phyloP scores from a whole-genome alignment of 495 filamentous ascomycete species.

The Neurospora tetrasperma region DNA sequence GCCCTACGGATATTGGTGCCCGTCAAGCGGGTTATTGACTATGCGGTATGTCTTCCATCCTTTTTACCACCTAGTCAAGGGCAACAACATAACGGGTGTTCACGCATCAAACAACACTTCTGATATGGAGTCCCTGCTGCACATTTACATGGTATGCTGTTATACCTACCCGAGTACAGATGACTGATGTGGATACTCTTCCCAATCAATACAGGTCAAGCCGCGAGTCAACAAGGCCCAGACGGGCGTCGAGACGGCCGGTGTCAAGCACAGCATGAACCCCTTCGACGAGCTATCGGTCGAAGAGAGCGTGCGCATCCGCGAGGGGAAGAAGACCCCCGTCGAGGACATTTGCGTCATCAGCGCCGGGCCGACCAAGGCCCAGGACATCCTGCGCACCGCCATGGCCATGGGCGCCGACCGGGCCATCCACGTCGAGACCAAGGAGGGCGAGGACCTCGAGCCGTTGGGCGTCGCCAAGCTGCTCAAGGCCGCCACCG shows the following conservation, averaged over 20 bases:
- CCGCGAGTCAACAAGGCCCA: slow-evolving; percentile 93
- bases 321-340: slow-evolving; percentile 59
- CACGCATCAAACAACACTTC: background rate
- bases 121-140: slow-evolving; percentile 8
- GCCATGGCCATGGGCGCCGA: slow-evolving; percentile 99
- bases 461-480: slow-evolving; percentile 91
- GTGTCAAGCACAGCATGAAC: slow-evolving; percentile 96
- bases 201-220: slow-evolving; percentile 62
- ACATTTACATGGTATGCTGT: background rate
- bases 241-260: slow-evolving; percentile 82
- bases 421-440: slow-evolving; percentile 73
- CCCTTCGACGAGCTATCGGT: slow-evolving; percentile 97
- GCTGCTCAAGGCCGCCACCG: slow-evolving; percentile 65
- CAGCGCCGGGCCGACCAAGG: slow-evolving; percentile 77
- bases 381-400: slow-evolving; percentile 77
- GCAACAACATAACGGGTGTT: background rate
- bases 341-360: slow-evolving; percentile 88
- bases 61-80: background rate
- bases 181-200: slow-evolving; percentile 1
- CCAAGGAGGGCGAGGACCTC: slow-evolving; percentile 53
- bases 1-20: slow-evolving; percentile 87
- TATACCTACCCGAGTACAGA: background rate
- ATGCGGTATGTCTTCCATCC: slow-evolving; percentile 57
- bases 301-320: slow-evolving; percentile 89
- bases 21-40: slow-evolving; percentile 97